Conservation (phyloP, 148 eudicot genomes). For the Cornus suecica region DNA sequence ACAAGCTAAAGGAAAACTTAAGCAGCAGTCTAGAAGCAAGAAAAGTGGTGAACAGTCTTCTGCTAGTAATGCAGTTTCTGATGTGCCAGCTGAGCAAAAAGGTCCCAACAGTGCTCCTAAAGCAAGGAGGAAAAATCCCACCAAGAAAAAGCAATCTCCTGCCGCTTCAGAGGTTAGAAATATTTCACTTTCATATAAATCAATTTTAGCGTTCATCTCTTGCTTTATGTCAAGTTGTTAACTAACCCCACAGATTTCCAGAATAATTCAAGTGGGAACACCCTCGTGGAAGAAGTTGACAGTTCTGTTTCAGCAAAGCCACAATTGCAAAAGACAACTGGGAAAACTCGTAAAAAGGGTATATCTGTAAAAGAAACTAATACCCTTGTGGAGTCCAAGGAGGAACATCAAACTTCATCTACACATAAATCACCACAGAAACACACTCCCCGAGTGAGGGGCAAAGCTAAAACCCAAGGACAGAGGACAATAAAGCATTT, state of each 20-base stretch:
- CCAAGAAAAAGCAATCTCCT: constrained; percentile 23
- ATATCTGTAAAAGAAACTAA: constrained; percentile 31
- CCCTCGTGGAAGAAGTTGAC: constrained; percentile 29
- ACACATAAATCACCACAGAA: constrained; percentile 23
- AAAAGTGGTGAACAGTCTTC: constrained; percentile 43
- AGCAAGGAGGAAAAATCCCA: constrained; percentile 19
- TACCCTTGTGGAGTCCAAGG: constrained; percentile 24
- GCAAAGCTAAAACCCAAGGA: constrained; percentile 38
- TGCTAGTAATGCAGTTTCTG: constrained; percentile 32
- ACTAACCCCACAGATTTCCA: constrained; percentile 40
- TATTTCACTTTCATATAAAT: not conserved
- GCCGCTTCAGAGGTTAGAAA: constrained; percentile 46
- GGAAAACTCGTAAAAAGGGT: constrained; percentile 32
- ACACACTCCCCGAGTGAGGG: constrained; percentile 23
- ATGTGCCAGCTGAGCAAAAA: constrained; percentile 23
- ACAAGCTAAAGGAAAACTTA: constrained; percentile 37
- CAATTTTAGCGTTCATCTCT: constrained; percentile 16
- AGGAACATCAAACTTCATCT: constrained; percentile 26
- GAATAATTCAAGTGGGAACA: constrained; percentile 36
- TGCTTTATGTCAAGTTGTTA: constrained; percentile 19
- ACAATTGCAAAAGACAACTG: constrained; percentile 31
- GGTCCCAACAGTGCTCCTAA: constrained; percentile 24
- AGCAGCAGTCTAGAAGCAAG: constrained; percentile 46
- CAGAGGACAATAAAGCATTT: constrained; percentile 40
- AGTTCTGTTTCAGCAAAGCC: constrained; percentile 27